Conservation (phyloP, 257 asterid genomes). For the Rhazya stricta region DNA sequence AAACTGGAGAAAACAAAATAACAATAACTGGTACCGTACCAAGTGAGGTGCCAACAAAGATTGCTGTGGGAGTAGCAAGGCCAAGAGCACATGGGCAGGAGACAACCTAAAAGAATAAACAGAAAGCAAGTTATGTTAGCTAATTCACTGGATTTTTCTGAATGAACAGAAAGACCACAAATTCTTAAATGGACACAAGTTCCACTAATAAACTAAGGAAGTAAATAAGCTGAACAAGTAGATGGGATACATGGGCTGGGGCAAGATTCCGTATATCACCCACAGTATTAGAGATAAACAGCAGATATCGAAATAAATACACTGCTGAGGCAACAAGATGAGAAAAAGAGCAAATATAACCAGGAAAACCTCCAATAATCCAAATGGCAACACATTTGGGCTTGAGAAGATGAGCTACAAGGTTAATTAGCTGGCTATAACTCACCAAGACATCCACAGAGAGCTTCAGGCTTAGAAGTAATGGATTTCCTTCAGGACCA, state of each 20-base stretch:
- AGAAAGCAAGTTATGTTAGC: slow-evolving; percentile 9
- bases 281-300: neutral
- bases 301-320: neutral
- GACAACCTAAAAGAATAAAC: slow-evolving; percentile 59
- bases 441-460: slow-evolving; percentile 96
- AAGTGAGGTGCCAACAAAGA: slow-evolving; percentile 95
- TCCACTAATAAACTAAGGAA: neutral
- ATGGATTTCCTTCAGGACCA: slow-evolving; percentile 93
- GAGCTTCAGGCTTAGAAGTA: slow-evolving; percentile 90
- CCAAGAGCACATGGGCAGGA: slow-evolving; percentile 99
- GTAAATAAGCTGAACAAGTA: neutral
- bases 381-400: slow-evolving; percentile 5
- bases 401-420: slow-evolving; percentile 16
- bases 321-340: neutral
- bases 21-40: slow-evolving; percentile 37
- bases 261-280: neutral
- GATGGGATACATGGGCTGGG: neutral
- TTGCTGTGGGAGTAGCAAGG: slow-evolving; percentile 98
- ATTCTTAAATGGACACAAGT: neutral
- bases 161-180: neutral
- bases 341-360: neutral
- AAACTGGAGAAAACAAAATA: slow-evolving; percentile 11
- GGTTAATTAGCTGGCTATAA: slow-evolving; percentile 21
- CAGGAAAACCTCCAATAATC: neutral
- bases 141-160: neutral